Base-by-base conservation (phyloP, 2,329 filamentous ascomycete species). In the Epichloe gansuensis region DNA sequence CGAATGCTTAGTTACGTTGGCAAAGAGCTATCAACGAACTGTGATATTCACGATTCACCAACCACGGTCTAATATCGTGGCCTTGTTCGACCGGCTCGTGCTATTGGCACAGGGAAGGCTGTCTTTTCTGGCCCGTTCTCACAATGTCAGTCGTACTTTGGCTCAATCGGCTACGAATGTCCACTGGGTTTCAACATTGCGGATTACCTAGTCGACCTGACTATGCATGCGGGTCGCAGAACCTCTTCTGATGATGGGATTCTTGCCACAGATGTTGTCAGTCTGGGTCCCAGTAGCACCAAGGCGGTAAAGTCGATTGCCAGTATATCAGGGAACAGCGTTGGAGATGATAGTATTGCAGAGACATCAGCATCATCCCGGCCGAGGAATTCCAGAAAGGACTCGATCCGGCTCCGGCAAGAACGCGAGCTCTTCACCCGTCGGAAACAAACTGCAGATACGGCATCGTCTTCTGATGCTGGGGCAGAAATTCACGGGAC, bases 41-140 rank as follows among this genome's bases (percentile, higher is more conserved):
- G 90, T 98, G 52, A 86, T 98, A 56, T 96, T 98, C 71, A 98
- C 93, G 13, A 98, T 98, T 58, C 93, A 98, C 67, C 93, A 98
- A 63, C 93, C 93, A 39, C 82, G 94, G 59, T 98, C 93, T 11
- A 98, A 98, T 68, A 98, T 98, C 63, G 93, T 97, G 23, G 93
- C 93, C 9, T 78, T 98, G 3, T 98, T 98, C 64, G 93, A 98
- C 65, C 83, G 91, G 52, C 77, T 98, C n/a, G 78, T 98, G 51
- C 80, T 98, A 13, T 75, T 98, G 44, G 93, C 93, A 2, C 85
- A 89, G 59, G 93, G 28, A 85, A 85, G 61, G 86, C 88, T 1
- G 93, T 98, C 7, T 98, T 94, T 67, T 97, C 93, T 3, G 93
- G 93, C 0, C 88, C 89, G 1, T 95, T 97, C 65, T 75, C 80